Evolutionary conservation across 352 stramenopile species (phyloP).

Genomic region (Phytophthora constricta): DNA sequence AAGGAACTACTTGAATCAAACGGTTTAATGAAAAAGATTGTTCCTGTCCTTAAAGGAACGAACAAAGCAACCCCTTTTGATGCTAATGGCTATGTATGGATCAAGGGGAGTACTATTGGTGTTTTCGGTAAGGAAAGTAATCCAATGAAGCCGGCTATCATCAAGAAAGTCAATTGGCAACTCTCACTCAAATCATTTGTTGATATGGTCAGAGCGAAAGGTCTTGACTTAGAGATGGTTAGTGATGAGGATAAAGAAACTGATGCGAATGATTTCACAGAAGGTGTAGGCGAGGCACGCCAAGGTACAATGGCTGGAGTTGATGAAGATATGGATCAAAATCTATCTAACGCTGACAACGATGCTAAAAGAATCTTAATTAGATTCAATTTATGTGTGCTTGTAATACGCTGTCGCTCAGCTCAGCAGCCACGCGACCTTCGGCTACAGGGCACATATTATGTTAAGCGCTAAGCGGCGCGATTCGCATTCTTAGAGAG

Average conservation of each 20-base stretch:
- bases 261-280: conserved; percentile 5
- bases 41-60: conserved; percentile 20
- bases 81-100: conserved; percentile 26
- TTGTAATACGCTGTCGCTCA: no score
- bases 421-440: no score
- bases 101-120: conserved; percentile 16
- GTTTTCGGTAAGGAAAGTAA: conserved; percentile 22
- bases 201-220: conserved; percentile 15
- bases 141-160: conserved; percentile 16
- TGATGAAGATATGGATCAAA: conserved; percentile 23
- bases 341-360: conserved; percentile 1
- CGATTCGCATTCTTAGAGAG: no score
- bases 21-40: conserved; percentile 23
- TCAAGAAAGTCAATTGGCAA: conserved; percentile 22
- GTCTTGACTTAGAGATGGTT: conserved; percentile 11
- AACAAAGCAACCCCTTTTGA: conserved; percentile 20
- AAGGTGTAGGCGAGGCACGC: background rate
- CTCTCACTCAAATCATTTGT: conserved; percentile 26
- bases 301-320: conserved; percentile 11
- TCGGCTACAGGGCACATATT: no score
- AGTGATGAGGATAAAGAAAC: conserved; percentile 2
- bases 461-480: no score
- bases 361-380: conserved; percentile 5
- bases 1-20: conserved; percentile 14
- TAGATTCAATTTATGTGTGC: no score